Evolutionary conservation across 2,329 filamentous ascomycete genomes (phyloP).

Genomic region (Fusarium gaditjirri): DNA sequence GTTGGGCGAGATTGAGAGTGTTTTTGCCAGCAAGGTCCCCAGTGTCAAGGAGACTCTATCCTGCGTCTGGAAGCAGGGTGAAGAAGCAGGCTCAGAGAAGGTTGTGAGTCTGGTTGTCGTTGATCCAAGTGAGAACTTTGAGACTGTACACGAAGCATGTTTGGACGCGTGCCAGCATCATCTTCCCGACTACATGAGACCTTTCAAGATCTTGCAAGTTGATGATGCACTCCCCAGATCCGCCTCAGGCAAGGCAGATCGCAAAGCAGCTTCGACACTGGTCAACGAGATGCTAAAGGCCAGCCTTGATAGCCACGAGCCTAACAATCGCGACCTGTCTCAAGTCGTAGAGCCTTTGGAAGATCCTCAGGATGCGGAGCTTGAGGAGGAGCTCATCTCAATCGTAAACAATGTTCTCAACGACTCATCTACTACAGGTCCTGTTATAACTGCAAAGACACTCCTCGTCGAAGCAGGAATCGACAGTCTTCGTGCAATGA

Average conservation of each 20-base stretch:
- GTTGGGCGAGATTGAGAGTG: constrained; percentile 22
- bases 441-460: background rate
- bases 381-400: background rate
- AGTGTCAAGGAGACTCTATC: background rate
- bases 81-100: constrained; percentile 6
- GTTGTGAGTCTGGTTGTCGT: constrained; percentile 8
- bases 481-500: constrained; percentile 26
- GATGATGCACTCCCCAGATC: background rate
- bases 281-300: background rate
- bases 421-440: background rate
- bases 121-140: background rate
- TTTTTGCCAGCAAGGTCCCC: background rate
- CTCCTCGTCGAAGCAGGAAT: background rate
- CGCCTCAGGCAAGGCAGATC: constrained; percentile 13
- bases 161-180: background rate
- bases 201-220: background rate
- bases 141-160: background rate
- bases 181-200: constrained; percentile 26
- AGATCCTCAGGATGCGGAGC: background rate
- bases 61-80: constrained; percentile 15
- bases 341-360: background rate
- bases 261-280: background rate
- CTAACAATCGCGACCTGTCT: fast-evolving
- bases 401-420: background rate
- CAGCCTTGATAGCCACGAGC: fast-evolving